These are phyloP conservation scores for Erysimum cheiranthoides DNA, from an alignment of 345 rosid species.

Conservation along the genomic window DNA sequence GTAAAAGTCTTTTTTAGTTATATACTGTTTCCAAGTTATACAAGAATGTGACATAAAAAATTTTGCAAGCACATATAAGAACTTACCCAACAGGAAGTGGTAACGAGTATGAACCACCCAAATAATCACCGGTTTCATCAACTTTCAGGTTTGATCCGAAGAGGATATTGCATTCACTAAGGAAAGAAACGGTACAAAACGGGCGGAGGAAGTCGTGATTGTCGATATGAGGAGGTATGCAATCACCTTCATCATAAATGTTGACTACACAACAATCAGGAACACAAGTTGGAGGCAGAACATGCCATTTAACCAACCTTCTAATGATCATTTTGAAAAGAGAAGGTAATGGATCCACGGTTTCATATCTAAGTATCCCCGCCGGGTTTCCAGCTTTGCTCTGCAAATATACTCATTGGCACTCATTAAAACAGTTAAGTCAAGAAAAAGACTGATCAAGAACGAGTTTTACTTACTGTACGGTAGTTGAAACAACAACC, in stretches of 20 bases:
- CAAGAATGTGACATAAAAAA: not conserved
- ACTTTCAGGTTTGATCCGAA: slow-evolving; percentile 59
- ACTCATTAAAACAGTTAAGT: not conserved
- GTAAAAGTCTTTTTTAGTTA: not conserved
- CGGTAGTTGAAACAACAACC: slow-evolving; percentile 67
- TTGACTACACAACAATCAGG: slow-evolving; percentile 71
- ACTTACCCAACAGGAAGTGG: slow-evolving; percentile 57
- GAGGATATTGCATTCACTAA: slow-evolving; percentile 53
- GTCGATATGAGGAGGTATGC: slow-evolving; percentile 72
- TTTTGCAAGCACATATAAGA: not conserved
- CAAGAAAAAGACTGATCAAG: not conserved
- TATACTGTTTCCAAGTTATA: not conserved
- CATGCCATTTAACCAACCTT: slow-evolving; percentile 60
- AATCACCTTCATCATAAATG: slow-evolving; percentile 67
- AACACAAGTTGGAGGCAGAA: slow-evolving; percentile 59
- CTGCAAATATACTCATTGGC: slow-evolving; percentile 32
- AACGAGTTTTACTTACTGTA: slow-evolving; percentile 37
- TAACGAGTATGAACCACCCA: slow-evolving; percentile 52
- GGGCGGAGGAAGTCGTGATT: slow-evolving; percentile 64
- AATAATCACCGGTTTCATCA: slow-evolving; percentile 55
- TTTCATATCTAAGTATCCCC: slow-evolving; percentile 58
- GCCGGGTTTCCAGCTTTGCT: slow-evolving; percentile 56
- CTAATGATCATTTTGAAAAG: slow-evolving; percentile 57
- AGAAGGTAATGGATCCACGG: slow-evolving; percentile 60
- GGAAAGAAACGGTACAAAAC: slow-evolving; percentile 64